phyloP scores from a whole-genome alignment of 257 asterid species.

The Lycium ferocissimum region DNA sequence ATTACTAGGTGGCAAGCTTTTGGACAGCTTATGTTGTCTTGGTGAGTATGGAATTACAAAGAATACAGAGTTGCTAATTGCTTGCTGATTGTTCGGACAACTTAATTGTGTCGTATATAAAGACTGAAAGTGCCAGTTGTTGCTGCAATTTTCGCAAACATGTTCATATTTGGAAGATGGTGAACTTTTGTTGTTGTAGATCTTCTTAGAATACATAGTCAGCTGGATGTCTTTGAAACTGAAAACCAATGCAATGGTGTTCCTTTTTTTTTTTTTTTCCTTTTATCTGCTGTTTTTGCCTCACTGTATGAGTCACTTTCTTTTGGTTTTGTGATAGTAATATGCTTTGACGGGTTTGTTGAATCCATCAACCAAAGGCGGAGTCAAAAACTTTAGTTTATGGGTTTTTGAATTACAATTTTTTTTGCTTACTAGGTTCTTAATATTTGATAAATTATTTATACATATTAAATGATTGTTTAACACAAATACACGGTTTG shows the following conservation, averaged over 20 bases:
- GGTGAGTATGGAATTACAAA: slow-evolving; percentile 6
- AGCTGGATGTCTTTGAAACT: background rate
- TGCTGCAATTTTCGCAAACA: background rate
- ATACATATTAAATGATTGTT: no score
- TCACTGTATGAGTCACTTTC: no score
- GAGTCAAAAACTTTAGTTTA: no score
- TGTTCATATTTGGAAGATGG: background rate
- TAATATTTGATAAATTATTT: no score
- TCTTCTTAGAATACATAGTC: background rate
- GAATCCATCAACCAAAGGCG: no score
- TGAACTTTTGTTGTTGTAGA: background rate
- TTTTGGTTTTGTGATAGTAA: background rate
- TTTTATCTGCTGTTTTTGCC: background rate
- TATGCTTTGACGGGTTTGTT: no score
- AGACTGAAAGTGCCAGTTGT: background rate
- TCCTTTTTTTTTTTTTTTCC: background rate
- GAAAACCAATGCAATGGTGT: background rate
- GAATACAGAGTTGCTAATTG: background rate
- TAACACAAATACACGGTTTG: no score
- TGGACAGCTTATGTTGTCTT: background rate
- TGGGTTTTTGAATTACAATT: no score
- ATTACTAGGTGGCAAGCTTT: background rate
- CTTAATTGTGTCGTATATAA: background rate
- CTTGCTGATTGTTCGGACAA: background rate
- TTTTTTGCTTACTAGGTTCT: no score